Evolutionary conservation across 1,284 basidiomycete species (phyloP).

Genomic region (Mycosarcoma mackinlayi): DNA sequence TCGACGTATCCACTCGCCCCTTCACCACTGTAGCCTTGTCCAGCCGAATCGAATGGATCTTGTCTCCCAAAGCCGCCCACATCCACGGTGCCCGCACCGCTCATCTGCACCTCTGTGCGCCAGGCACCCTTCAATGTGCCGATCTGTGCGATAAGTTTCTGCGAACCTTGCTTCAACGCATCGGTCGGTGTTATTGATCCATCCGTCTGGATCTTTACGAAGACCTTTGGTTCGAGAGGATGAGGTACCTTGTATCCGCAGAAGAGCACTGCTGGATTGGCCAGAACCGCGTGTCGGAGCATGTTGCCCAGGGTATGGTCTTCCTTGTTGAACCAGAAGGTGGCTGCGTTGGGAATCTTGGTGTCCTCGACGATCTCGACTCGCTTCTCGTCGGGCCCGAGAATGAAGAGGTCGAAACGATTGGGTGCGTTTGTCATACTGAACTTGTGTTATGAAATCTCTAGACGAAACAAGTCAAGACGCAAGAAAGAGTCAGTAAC

Average conservation of each 20-base stretch:
- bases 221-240: conserved; percentile 91
- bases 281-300: conserved; percentile 77
- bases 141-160: conserved; percentile 82
- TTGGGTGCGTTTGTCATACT: conserved; percentile 80
- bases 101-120: conserved; percentile 70
- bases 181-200: conserved; percentile 84
- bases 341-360: conserved; percentile 95
- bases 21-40: conserved; percentile 33
- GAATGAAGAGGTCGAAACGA: conserved; percentile 89
- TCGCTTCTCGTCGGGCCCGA: conserved; percentile 90
- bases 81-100: conserved; percentile 47
- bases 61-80: conserved; percentile 34
- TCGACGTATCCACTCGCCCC: conserved; percentile 50
- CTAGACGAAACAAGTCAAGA: too few species aligned
- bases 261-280: conserved; percentile 75
- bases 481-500: too few species aligned
- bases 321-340: conserved; percentile 91
- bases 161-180: conserved; percentile 85
- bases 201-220: conserved; percentile 95
- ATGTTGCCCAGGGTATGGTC: conserved; percentile 97
- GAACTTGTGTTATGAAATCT: too few species aligned
- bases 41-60: conserved; percentile 37
- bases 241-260: conserved; percentile 98
- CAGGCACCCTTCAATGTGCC: conserved; percentile 71
- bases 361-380: conserved; percentile 93